A percentile compares a stretch with the other conserved stretches of the same genome.
Conservation (phyloP, 1,284 basidiomycete species). For the Malassezia yamatoensis region DNA sequence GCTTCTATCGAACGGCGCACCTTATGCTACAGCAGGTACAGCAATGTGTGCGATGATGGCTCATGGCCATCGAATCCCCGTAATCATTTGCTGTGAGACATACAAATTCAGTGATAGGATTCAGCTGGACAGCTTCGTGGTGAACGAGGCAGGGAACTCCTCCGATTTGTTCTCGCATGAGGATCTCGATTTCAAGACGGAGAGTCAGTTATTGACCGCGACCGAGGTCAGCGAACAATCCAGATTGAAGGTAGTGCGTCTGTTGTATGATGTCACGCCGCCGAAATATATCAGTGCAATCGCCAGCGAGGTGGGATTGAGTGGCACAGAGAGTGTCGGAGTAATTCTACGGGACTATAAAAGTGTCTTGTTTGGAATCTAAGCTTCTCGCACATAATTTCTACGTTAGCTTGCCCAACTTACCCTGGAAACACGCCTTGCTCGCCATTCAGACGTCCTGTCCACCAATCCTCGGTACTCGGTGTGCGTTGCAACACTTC, state of each 20-base stretch:
- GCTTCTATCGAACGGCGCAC: conserved; percentile 83
- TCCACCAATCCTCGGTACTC: conserved; percentile 96
- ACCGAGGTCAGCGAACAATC: conserved; percentile 23
- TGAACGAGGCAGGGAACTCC: conserved; percentile 65
- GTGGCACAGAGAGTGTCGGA: conserved; percentile 43
- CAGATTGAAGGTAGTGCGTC: conserved; percentile 33
- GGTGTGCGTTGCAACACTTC: conserved; percentile 77
- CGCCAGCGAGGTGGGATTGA: conserved; percentile 42
- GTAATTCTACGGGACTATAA: conserved; percentile 46
- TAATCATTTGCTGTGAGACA: conserved; percentile 93
- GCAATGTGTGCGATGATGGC: conserved; percentile 94
- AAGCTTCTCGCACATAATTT: conserved; percentile 31
- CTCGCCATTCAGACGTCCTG: conserved; percentile 69
- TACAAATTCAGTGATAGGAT: conserved; percentile 95
- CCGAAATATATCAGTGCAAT: conserved; percentile 41
- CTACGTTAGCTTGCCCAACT: not conserved
- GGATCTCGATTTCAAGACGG: conserved; percentile 9
- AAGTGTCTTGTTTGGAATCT: conserved; percentile 40
- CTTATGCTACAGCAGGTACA: conserved; percentile 87
- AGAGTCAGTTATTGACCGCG: conserved; percentile 20
- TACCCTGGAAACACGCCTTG: conserved; percentile 85
- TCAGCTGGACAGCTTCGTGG: conserved; percentile 84
- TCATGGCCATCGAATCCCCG: conserved; percentile 75
- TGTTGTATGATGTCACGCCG: conserved; percentile 46
- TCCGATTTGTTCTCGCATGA: conserved; percentile 22